Percentiles rank a stretch among this genome's conserved stretches.
These are phyloP conservation scores for Russula sp. DNA, from an alignment of 768 basidiomycete genomes.

Conservation along the genomic window DNA sequence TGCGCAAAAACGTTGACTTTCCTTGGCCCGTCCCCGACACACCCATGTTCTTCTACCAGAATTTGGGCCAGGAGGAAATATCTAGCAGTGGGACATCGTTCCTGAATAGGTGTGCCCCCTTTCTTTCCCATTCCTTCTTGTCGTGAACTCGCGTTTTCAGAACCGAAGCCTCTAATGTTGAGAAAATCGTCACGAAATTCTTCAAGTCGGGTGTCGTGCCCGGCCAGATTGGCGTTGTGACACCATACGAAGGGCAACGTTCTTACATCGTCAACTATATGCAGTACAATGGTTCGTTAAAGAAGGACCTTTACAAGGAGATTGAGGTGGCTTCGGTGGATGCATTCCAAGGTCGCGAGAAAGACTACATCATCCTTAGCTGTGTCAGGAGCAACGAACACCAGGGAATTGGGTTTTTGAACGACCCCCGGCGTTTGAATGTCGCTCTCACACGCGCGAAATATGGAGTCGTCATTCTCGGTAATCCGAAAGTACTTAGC, in stretches of 20 bases:
- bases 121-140: conserved; percentile 1
- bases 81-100: conserved; percentile 98
- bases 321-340: conserved; percentile 99
- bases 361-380: conserved; percentile 98
- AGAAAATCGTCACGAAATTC: conserved; percentile 99
- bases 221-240: conserved; percentile 94
- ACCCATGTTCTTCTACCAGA: conserved; percentile 99
- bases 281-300: conserved; percentile 99
- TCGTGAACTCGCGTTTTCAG: conserved; percentile 35
- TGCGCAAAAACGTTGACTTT: conserved; percentile 98
- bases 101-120: conserved; percentile 67
- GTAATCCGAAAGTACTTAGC: conserved; percentile 99
- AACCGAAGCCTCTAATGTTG: conserved; percentile 97
- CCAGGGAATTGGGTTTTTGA: conserved; percentile 98
- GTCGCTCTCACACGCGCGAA: conserved; percentile 97
- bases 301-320: conserved; percentile 99
- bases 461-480: conserved; percentile 97
- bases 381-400: conserved; percentile 99
- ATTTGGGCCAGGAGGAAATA: conserved; percentile 97
- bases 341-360: conserved; percentile 98
- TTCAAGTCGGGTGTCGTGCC: conserved; percentile 99
- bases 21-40: conserved; percentile 97
- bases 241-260: conserved; percentile 97
- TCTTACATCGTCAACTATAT: conserved; percentile 99
- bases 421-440: conserved; percentile 92